Base-by-base conservation (phyloP, 495 filamentous ascomycete genomes). In the Letharia columbiana region DNA sequence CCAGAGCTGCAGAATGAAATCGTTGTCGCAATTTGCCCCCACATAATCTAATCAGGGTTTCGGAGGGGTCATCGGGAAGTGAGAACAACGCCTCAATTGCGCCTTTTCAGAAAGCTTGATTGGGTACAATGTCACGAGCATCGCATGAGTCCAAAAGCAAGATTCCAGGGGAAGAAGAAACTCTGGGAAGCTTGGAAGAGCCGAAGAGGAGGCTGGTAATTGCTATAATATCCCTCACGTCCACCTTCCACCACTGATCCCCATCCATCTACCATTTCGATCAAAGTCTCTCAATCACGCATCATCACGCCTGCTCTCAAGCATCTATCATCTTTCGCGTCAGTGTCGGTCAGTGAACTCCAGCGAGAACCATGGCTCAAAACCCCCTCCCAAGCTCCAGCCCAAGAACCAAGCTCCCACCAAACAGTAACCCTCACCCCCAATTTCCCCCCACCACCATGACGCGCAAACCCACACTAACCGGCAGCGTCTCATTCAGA, bases 361-460 rank as follows among this genome's bases (percentile, higher is more conserved):
- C 11, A 65, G 41, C 49, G 35, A 66, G 39, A 49, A 66, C 58
- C 39, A 66, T 66, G 64, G 57, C 64, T 31, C 57, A 61, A 61
- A 61, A 44, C 62, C 64, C 60, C 64, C 64, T 62, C 64, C 64
- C 49, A 66, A 66, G 58, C 64, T 66, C 41, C 57, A 42, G 47
- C 64, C 64, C 58, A 66, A 66, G 64, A 66, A 66, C 64, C 64
- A 60, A 61, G 64, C 64, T 61, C 64, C 64, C 18, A 66, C 64
- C n/a, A 66, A 66, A 58, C 64, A 66, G 64, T 61, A 47, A 57
- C 61, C 39, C 66, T 40, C 63, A 28, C 50, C 52, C 50, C 23
- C 6, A 18, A 5, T 33, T 28, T 39, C 40, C 47, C 57, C 33
- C 65, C 65, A 10, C 60, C 31, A 23, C 49, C 35, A 33, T 4